A percentile compares a stretch with the other conserved stretches of the same genome.
Conservation (phyloP, 169 alveolate species). For the Plasmodium vivax region DNA sequence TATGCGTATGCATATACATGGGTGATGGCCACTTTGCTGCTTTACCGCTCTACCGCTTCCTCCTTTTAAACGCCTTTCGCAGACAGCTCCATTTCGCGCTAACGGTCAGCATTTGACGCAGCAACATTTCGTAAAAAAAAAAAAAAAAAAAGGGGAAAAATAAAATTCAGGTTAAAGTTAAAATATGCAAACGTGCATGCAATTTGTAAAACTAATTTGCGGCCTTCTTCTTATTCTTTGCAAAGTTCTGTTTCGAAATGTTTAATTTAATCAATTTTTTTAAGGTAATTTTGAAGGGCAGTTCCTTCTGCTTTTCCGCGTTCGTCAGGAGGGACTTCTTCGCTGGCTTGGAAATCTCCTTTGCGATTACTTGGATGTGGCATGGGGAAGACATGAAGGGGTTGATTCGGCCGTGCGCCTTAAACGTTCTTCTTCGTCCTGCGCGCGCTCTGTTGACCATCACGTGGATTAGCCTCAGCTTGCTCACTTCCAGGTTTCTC, state of each 20-base stretch:
- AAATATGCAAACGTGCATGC: neutral
- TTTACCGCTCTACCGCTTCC: neutral
- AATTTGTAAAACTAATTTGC: slow-evolving; percentile 1
- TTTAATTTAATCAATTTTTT: slow-evolving; percentile 63
- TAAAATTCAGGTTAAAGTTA: neutral
- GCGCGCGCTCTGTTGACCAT: slow-evolving; percentile 96
- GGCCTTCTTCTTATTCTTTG: slow-evolving; percentile 5
- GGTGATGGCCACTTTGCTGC: neutral
- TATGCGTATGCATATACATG: neutral
- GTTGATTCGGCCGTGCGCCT: slow-evolving; percentile 99
- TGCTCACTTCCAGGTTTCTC: slow-evolving; percentile 94
- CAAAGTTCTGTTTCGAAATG: slow-evolving; percentile 23
- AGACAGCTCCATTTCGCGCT: neutral
- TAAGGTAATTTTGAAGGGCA: slow-evolving; percentile 58
- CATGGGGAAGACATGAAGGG: slow-evolving; percentile 93
- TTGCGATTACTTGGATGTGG: slow-evolving; percentile 91
- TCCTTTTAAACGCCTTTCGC: neutral
- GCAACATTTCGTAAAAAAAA: neutral
- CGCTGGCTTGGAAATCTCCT: slow-evolving; percentile 85
- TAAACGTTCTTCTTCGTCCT: slow-evolving; percentile 98
- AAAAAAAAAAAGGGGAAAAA: neutral
- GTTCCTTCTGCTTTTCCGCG: slow-evolving; percentile 35
- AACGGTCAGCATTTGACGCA: neutral
- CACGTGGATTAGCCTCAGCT: slow-evolving; percentile 92
- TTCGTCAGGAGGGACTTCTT: slow-evolving; percentile 59